phyloP scores from a whole-genome alignment of 2,329 filamentous ascomycete species.

The Botryotinia globosa region DNA sequence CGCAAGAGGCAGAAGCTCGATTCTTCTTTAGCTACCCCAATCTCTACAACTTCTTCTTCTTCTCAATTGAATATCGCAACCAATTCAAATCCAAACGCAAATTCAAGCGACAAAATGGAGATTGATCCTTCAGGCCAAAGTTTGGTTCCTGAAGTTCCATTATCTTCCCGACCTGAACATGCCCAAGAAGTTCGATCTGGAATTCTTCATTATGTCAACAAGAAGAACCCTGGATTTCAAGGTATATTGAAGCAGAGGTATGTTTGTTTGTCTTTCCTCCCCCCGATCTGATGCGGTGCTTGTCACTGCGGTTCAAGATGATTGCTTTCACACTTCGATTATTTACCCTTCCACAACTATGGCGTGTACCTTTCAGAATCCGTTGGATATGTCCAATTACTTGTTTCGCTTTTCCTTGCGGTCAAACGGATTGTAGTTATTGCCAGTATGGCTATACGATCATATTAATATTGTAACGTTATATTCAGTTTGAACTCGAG shows the following conservation, averaged over 20 bases:
- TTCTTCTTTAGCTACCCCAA: constrained; percentile 17
- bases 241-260: constrained; percentile 67
- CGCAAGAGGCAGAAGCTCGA: constrained; percentile 28
- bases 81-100: background rate
- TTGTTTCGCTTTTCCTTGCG: background rate
- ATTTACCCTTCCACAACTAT: background rate
- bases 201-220: constrained; percentile 62
- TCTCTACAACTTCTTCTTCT: background rate
- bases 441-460: background rate
- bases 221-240: constrained; percentile 55
- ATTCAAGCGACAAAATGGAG: constrained; percentile 23
- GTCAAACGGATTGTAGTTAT: background rate
- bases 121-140: constrained; percentile 4
- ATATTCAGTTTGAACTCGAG: background rate
- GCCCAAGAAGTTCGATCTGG: constrained; percentile 45
- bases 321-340: background rate
- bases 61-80: background rate
- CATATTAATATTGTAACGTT: background rate
- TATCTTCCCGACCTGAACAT: constrained; percentile 23
- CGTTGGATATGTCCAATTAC: background rate
- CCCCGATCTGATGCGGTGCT: background rate
- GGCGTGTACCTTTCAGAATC: background rate
- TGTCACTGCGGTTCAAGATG: background rate
- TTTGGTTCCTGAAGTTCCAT: constrained; percentile 18
- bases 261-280: constrained; percentile 19